Evolutionary conservation across 1,284 basidiomycete species (phyloP).

Genomic region (Heterobasidion irregulare): DNA sequence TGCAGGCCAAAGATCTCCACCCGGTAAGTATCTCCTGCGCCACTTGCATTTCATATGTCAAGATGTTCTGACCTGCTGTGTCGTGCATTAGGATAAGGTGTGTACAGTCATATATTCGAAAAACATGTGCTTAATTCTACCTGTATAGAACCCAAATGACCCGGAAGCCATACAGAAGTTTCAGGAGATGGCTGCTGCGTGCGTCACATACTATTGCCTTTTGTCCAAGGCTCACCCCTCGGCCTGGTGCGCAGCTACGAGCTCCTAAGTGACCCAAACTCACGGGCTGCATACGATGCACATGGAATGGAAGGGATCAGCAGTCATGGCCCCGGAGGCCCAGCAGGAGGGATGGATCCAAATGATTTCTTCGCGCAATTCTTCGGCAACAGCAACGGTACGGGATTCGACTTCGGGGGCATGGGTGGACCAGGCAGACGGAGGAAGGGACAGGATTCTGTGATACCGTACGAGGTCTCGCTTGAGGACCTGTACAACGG

Average conservation of each 20-base stretch:
- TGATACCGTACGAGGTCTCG: constrained; percentile 79
- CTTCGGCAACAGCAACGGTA: constrained; percentile 44
- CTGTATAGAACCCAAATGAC: constrained; percentile 67
- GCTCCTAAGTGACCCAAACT: constrained; percentile 72
- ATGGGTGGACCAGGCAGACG: constrained; percentile 30
- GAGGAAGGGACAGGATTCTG: constrained; percentile 61
- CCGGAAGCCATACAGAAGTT: constrained; percentile 74
- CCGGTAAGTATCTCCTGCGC: constrained; percentile 50
- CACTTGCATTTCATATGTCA: background rate
- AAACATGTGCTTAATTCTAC: background rate
- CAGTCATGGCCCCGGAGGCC: constrained; percentile 33
- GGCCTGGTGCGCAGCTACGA: constrained; percentile 59
- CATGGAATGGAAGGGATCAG: constrained; percentile 68
- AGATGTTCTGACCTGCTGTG: constrained; percentile 4
- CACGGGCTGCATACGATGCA: constrained; percentile 75
- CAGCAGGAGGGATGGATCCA: constrained; percentile 36
- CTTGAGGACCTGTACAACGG: constrained; percentile 93
- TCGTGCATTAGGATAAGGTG: constrained; percentile 53
- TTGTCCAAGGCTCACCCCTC: constrained; percentile 1
- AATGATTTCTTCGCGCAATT: constrained; percentile 77
- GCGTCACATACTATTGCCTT: constrained; percentile 22
- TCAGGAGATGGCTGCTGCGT: constrained; percentile 85
- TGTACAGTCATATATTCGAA: constrained; percentile 4
- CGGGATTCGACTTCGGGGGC: constrained; percentile 54
- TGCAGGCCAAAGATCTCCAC: constrained; percentile 82